These are phyloP conservation scores for Lodderomyces theae DNA, from an alignment of 1,139 yeast genomes.

Conservation along the genomic window DNA sequence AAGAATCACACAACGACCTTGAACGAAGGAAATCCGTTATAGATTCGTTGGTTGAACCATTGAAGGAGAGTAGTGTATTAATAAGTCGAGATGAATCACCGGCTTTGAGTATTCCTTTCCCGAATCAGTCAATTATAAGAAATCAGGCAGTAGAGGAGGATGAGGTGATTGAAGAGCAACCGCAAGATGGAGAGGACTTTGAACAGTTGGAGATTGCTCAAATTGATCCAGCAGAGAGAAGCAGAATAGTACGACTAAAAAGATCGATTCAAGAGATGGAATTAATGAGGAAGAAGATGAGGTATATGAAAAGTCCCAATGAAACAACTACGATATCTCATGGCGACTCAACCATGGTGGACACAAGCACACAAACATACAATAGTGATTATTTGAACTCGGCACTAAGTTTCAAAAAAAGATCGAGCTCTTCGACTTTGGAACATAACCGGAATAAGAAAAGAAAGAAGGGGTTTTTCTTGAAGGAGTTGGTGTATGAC, in stretches of 20 bases:
- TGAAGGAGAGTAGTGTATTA: not conserved
- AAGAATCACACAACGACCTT: constrained; percentile 26
- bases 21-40: constrained; percentile 25
- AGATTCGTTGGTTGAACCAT: not conserved
- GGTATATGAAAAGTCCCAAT: constrained; percentile 41
- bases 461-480: constrained; percentile 27
- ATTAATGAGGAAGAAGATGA: constrained; percentile 30
- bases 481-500: constrained; percentile 41
- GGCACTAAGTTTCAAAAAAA: constrained; percentile 15
- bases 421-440: constrained; percentile 3
- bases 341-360: constrained; percentile 26
- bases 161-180: not conserved
- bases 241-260: constrained; percentile 41
- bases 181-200: not conserved
- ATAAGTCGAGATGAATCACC: constrained; percentile 12
- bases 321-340: constrained; percentile 27
- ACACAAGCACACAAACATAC: constrained; percentile 45
- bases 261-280: constrained; percentile 38
- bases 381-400: constrained; percentile 28
- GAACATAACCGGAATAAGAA: constrained; percentile 7
- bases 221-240: constrained; percentile 41
- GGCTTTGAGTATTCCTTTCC: not conserved
- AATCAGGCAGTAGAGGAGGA: not conserved
- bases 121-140: not conserved
- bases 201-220: constrained; percentile 2